Percentiles rank a stretch among this genome's conserved stretches.
These are phyloP conservation scores for Discostella pseudostelligera DNA, from an alignment of 108 stramenopile species.

Conservation along the genomic window DNA sequence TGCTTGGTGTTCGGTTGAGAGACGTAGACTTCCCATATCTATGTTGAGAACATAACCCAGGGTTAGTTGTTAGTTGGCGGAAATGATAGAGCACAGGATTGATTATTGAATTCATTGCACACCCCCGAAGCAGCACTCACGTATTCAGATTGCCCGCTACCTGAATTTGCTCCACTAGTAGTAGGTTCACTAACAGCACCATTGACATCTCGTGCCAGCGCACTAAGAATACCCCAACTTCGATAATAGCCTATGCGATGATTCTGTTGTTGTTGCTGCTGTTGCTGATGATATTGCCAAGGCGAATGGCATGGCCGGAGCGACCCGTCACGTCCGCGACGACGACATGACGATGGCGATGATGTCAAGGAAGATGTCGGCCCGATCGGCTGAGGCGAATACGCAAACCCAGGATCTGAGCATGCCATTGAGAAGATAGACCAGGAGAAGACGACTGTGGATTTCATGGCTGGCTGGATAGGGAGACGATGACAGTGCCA, in stretches of 20 bases:
- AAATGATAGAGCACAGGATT: not conserved
- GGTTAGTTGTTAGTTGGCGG: not conserved
- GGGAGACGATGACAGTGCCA: too few relatives aligned
- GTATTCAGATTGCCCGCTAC: not conserved
- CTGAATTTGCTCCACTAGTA: not conserved
- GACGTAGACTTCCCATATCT: constrained; percentile 75
- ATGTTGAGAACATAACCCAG: not conserved
- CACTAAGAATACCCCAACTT: not conserved
- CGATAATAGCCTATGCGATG: not conserved
- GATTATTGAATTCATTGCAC: not conserved
- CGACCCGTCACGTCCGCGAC: not conserved
- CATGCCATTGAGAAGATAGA: not conserved
- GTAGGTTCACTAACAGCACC: not conserved
- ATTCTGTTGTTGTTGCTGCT: not conserved
- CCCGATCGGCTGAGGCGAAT: not conserved
- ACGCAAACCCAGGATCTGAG: not conserved
- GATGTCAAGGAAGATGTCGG: not conserved
- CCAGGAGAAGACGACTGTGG: not conserved
- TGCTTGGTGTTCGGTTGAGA: constrained; percentile 61
- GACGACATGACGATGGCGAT: not conserved
- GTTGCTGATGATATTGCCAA: not conserved
- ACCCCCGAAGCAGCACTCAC: not conserved
- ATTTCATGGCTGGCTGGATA: not conserved
- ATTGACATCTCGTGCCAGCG: not conserved
- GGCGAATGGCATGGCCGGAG: not conserved